These are phyloP conservation scores for Globisporangium radiosum DNA, from an alignment of 352 stramenopile species.

Conservation along the genomic window DNA sequence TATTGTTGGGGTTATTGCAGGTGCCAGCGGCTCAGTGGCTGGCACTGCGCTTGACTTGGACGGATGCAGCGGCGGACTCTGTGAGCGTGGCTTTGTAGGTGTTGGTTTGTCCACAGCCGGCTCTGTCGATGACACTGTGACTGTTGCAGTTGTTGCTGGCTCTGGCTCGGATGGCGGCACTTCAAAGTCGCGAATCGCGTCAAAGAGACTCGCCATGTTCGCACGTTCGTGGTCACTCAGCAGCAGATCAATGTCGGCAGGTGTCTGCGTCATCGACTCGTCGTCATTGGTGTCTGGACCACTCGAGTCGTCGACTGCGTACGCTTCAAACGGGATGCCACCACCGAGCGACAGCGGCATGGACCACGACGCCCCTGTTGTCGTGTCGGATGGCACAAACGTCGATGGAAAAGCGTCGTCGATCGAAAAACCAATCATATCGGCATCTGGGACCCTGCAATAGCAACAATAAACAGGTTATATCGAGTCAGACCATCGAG, in stretches of 20 bases:
- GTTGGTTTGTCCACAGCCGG: constrained; percentile 4
- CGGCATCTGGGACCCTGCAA: constrained; percentile 29
- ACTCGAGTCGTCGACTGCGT: constrained; percentile 2
- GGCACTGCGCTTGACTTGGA: not conserved
- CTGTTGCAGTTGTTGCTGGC: constrained; percentile 5
- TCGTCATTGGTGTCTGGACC: not conserved
- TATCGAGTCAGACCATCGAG: too few species aligned
- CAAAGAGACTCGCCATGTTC: constrained; percentile 54
- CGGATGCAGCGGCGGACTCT: constrained; percentile 17
- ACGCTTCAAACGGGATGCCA: constrained; percentile 17
- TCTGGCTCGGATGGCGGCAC: constrained; percentile 13
- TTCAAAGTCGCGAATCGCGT: constrained; percentile 70
- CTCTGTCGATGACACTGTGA: constrained; percentile 1
- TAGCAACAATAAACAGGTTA: not conserved
- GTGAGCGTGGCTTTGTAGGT: constrained; percentile 12
- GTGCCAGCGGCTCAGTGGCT: not conserved
- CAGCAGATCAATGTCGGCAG: constrained; percentile 40
- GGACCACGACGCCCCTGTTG: constrained; percentile 31
- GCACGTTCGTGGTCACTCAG: constrained; percentile 58
- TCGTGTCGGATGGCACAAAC: constrained; percentile 12
- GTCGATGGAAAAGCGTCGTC: constrained; percentile 58
- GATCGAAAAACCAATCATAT: constrained; percentile 68
- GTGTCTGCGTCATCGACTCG: not conserved
- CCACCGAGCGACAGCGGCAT: constrained; percentile 16
- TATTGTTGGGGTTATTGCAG: too few species aligned